phyloP scores from a whole-genome alignment of 768 basidiomycete genomes.

The Tricholoma terreum region DNA sequence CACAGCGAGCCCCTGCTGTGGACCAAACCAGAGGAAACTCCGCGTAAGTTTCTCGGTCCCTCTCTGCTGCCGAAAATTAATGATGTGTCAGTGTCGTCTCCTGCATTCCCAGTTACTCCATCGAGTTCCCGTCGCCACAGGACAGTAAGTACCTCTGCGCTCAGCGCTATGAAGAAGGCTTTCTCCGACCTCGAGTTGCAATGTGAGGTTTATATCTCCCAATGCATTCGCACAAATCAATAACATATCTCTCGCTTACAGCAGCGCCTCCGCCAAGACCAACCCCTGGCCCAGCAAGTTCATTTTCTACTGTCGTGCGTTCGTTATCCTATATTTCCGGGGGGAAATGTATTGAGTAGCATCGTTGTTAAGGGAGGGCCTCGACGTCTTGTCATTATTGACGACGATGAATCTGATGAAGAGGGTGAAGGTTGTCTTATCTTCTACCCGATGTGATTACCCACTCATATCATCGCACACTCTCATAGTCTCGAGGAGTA shows the following conservation, averaged over 20 bases:
- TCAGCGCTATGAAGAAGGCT: not conserved
- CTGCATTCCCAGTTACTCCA: not conserved
- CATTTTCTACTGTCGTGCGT: not conserved
- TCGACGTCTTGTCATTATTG: not conserved
- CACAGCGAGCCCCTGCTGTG: not conserved
- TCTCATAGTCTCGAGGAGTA: not conserved
- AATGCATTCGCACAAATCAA: not conserved
- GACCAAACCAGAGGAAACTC: not conserved
- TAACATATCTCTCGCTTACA: not conserved
- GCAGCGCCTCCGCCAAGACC: not conserved
- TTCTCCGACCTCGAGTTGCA: not conserved
- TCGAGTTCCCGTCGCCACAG: not conserved
- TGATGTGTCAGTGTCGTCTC: not conserved
- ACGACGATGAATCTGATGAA: conserved; percentile 12
- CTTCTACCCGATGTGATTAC: not conserved
- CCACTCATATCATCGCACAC: not conserved
- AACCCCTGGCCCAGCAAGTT: not conserved
- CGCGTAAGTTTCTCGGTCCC: not conserved
- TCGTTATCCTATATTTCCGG: not conserved
- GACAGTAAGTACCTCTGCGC: not conserved
- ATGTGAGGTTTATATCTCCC: not conserved
- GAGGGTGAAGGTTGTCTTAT: conserved; percentile 9
- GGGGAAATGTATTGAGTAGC: not conserved
- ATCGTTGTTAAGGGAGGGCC: not conserved
- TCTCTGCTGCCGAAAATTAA: not conserved